These are phyloP conservation scores for Coelastrella sp. DNA, from an alignment of 139 green algal species.

Conservation along the genomic window DNA sequence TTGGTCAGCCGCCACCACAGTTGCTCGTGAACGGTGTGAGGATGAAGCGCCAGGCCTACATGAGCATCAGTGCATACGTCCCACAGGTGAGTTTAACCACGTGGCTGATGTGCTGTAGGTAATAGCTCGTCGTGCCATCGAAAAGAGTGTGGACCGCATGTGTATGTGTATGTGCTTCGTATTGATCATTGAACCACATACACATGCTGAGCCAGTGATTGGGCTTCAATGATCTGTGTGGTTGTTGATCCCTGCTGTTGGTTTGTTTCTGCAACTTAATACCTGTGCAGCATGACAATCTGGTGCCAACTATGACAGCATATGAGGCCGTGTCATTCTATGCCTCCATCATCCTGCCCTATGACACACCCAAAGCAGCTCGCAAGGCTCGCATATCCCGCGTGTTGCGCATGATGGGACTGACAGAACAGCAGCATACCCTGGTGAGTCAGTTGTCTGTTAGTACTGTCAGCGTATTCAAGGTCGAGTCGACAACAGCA, in stretches of 20 bases:
- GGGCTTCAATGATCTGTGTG: too few species aligned
- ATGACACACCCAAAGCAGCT: background rate
- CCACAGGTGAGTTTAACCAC: slow-evolving; percentile 51
- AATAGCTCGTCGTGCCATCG: background rate
- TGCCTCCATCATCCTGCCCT: slow-evolving; percentile 43
- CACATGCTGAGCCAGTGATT: too few species aligned
- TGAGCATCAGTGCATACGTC: slow-evolving; percentile 56
- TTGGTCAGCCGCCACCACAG: background rate
- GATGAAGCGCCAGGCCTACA: background rate
- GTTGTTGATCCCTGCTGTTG: background rate
- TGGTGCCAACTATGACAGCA: slow-evolving; percentile 60
- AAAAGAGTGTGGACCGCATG: too few species aligned
- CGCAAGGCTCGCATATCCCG: background rate
- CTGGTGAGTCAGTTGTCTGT: slow-evolving; percentile 51
- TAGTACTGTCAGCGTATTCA: too few species aligned
- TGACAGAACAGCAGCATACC: slow-evolving; percentile 32
- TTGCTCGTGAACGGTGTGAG: slow-evolving; percentile 54
- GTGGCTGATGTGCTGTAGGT: background rate
- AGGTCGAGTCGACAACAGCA: too few species aligned
- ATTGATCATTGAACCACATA: too few species aligned
- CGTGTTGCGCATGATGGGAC: slow-evolving; percentile 52
- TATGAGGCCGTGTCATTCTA: slow-evolving; percentile 55
- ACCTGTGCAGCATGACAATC: slow-evolving; percentile 59
- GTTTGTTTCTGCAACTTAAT: background rate
- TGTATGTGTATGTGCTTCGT: too few species aligned